Percentiles rank a stretch among this genome's conserved stretches.
Evolutionary conservation across 192 early-diverging fungal species (phyloP).

Genomic region (Thamnidium elegans): DNA sequence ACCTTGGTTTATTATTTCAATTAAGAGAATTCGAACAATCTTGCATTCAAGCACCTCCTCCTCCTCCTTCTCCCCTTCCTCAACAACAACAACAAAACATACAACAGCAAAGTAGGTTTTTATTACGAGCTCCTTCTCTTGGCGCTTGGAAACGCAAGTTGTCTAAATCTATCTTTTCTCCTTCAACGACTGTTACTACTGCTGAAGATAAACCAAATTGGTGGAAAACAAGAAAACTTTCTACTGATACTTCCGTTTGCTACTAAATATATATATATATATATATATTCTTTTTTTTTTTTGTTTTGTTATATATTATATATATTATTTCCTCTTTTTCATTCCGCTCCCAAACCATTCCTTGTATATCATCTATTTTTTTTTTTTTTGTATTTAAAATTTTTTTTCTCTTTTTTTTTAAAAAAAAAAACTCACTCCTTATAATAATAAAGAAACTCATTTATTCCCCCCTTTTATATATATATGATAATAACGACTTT

Average conservation of each 20-base stretch:
- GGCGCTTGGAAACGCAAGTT: constrained; percentile 11
- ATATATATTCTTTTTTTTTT: no score
- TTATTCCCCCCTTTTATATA: background rate
- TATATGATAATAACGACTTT: background rate
- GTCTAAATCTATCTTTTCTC: no score
- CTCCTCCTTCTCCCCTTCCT: no score
- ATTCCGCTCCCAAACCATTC: background rate
- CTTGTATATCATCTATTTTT: background rate
- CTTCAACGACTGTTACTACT: no score
- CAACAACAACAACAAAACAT: no score
- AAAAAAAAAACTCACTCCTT: no score
- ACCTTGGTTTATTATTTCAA: constrained; percentile 78
- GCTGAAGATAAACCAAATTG: background rate
- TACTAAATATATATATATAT: constrained; percentile 1
- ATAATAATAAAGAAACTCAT: background rate
- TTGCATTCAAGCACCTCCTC: background rate
- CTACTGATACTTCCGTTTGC: constrained; percentile 2
- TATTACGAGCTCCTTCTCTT: background rate
- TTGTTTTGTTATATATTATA: no score
- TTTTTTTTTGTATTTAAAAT: background rate
- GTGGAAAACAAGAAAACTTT: constrained; percentile 9
- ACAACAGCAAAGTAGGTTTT: background rate
- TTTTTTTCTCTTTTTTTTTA: background rate
- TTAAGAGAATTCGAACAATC: constrained; percentile 64
- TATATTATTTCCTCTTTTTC: no score